Base-by-base conservation (phyloP, 2,329 filamentous ascomycete species). In the Dactylellina cionopaga region DNA sequence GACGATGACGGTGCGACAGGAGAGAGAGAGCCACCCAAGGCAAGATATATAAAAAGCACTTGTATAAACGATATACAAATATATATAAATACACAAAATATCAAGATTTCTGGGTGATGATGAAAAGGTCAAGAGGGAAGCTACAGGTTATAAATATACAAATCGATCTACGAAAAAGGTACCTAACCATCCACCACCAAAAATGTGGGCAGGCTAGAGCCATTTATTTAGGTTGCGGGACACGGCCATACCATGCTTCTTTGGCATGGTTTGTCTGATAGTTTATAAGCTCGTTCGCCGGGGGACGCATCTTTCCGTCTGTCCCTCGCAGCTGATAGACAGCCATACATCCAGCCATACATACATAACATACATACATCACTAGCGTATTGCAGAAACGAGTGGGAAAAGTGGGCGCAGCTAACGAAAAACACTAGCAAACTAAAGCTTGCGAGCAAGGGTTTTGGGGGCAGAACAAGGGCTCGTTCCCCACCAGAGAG, bases 241-340 rank as follows among this genome's bases (percentile, higher is more conserved):
- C 43, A 43, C n/a, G 19, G 35, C 27, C 31, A 25, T 52, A 44
- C 56, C 59, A 60, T 60, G 56, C 35, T 47, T 19, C 41, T n/a
- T n/a, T n/a, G n/a, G n/a, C n/a, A n/a, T n/a, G n/a, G n/a, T n/a
- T n/a, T n/a, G n/a, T n/a, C n/a, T n/a, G n/a, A n/a, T n/a, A n/a
- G n/a, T n/a, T 56, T 49, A 51, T 41, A 44, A 59, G 63, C 56
- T 70, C 47, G 17, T 52, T 54, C 65, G 47, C 56, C 56, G 46
- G 54, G 65, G 43, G 33, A 58, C 51, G 43, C 52, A 54, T 64
- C 54, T 56, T 72, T 60, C 54, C 68, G 44, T 59, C 46, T 49
- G 68, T 72, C 68, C 68, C 68, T 72, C 68, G 68, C 68, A 65
- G 59, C 65, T 72, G 68, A 63, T 56, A 55, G 52, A 59, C 65